These are phyloP conservation scores for Phylloporus sp. DNA, from an alignment of 768 basidiomycete genomes.

Conservation along the genomic window DNA sequence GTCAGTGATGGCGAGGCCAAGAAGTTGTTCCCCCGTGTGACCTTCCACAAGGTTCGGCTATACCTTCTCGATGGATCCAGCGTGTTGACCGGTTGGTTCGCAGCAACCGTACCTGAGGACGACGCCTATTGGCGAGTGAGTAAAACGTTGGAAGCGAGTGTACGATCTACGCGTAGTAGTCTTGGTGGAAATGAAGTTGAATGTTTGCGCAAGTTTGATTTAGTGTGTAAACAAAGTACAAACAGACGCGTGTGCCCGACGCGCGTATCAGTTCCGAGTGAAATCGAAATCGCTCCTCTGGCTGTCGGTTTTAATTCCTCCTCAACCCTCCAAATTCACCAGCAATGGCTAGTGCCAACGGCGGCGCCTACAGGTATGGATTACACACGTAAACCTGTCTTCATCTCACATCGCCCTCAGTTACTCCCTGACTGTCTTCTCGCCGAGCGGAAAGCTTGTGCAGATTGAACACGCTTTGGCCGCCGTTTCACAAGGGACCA, in stretches of 20 bases:
- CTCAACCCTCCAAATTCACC: slow-evolving; percentile 11
- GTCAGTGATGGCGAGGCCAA: slow-evolving; percentile 87
- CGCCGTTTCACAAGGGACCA: slow-evolving; percentile 91
- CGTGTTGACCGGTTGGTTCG: background rate
- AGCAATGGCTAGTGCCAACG: slow-evolving; percentile 75
- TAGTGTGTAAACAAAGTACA: slow-evolving; percentile 17
- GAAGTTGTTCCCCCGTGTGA: slow-evolving; percentile 81
- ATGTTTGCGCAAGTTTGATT: slow-evolving; percentile 20
- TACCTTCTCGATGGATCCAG: background rate
- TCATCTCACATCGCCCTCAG: slow-evolving; percentile 39
- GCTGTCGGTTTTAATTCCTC: slow-evolving; percentile 19
- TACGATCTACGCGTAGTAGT: background rate
- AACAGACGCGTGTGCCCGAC: slow-evolving; percentile 29
- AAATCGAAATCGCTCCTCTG: slow-evolving; percentile 16
- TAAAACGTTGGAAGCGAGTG: background rate
- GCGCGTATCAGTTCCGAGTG: slow-evolving; percentile 21
- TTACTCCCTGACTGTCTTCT: slow-evolving; percentile 99
- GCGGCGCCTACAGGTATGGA: slow-evolving; percentile 69
- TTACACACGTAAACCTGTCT: slow-evolving; percentile 15
- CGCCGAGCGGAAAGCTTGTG: slow-evolving; percentile 96
- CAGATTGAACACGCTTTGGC: slow-evolving; percentile 99
- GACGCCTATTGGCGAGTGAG: slow-evolving; percentile 44
- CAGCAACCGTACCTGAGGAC: slow-evolving; percentile 83
- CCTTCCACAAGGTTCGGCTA: slow-evolving; percentile 64
- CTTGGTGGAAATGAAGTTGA: background rate